A percentile compares a stretch with the other conserved stretches of the same genome.
Conservation (phyloP, 176 grass and related monocot genomes). For the Paspalum notatum region DNA sequence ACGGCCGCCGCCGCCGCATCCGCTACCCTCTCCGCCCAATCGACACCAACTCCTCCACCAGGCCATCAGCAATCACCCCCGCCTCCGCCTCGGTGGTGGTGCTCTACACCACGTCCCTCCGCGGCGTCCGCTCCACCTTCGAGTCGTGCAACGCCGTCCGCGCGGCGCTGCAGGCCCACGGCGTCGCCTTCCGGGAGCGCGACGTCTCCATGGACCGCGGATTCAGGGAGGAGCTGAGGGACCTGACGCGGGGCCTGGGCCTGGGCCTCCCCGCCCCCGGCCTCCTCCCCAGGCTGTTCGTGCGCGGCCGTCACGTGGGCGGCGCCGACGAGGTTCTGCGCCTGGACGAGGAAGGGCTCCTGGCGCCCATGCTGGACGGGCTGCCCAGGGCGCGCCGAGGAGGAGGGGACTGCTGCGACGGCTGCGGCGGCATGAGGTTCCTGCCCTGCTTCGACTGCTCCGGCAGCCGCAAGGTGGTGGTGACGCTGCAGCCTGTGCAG, state of each 20-base stretch:
- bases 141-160: slow-evolving; percentile 75
- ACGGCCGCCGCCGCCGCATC: not conserved
- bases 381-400: slow-evolving; percentile 43
- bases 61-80: not conserved
- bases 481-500: too few relatives aligned
- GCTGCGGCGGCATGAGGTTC: slow-evolving; percentile 64
- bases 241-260: not conserved
- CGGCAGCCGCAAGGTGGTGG: slow-evolving; percentile 63
- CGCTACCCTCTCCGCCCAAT: slow-evolving; percentile 10
- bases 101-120: slow-evolving; percentile 73
- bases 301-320: slow-evolving; percentile 56
- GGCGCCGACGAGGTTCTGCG: slow-evolving; percentile 54
- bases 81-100: not conserved
- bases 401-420: slow-evolving; percentile 46
- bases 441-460: slow-evolving; percentile 69
- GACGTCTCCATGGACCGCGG: slow-evolving; percentile 80
- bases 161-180: slow-evolving; percentile 48
- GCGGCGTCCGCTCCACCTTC: slow-evolving; percentile 66
- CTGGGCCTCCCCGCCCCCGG: not conserved
- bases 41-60: slow-evolving; percentile 4
- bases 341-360: slow-evolving; percentile 61
- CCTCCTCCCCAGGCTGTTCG: slow-evolving; percentile 52
- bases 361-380: slow-evolving; percentile 55
- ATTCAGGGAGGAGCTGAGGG: slow-evolving; percentile 63
- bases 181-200: slow-evolving; percentile 62